Base-by-base conservation (phyloP, 208 protist genomes). In the Leishmania martiniquensis region DNA sequence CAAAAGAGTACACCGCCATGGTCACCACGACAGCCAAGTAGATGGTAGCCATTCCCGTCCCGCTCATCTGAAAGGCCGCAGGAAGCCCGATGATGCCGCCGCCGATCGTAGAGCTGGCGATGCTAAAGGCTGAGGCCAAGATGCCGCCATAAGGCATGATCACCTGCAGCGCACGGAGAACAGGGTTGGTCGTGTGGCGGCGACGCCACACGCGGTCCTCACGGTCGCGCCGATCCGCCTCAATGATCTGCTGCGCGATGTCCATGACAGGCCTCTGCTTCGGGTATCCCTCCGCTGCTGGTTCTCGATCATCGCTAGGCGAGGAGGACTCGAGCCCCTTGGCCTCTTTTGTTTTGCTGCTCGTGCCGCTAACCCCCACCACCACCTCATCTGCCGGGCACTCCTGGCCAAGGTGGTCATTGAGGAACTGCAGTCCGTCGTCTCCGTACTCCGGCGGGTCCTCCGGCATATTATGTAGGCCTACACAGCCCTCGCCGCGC, bases 71-170 rank as follows among this genome's bases (percentile, higher is more conserved):
- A 68, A 92, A 93, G 6, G 88, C 87, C 1, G 68, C 79, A 5
- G 91, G 91, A 9, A 95, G 76, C 12, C 76, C 72, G 39, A 95
- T 86, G 63, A 91, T 91, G 74, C 91, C 89, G 34, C 87, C 91
- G 37, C 91, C 91, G 66, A 95, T 82, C 22, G 91, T 95, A 10
- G 87, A 86, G 78, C 83, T 91, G 15, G 85, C 88, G 1, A 95
- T 72, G 76, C 90, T 95, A 72, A 95, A 89, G 29, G 81, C 76
- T 6, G 80, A 83, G 25, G 83, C 78, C 0, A 87, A 5, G 49
- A 89, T 85, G 37, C 88, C 85, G 44, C 88, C 88, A 78, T 92
- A 92, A 12, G 88, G 88, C 25, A 91, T 82, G 39, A 89, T 74
- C 37, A 65, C 65, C 75, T 90, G 80, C 32, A 88, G 70, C 52